These are phyloP conservation scores for Karstenula rhodostoma DNA, from an alignment of 2,329 filamentous ascomycete species.

Conservation along the genomic window DNA sequence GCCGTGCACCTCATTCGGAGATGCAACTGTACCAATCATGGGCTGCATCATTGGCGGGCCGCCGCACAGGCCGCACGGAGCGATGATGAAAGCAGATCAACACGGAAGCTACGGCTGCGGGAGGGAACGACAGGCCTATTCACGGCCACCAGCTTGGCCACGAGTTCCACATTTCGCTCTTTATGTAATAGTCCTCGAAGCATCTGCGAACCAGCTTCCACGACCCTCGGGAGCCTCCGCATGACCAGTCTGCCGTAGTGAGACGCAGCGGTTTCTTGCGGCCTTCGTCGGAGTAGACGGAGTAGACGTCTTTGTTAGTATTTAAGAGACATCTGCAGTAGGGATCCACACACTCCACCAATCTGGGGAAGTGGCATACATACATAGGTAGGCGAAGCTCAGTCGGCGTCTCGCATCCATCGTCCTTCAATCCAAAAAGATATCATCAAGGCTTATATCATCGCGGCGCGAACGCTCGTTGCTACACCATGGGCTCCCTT, in stretches of 20 bases:
- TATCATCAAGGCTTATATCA: background rate
- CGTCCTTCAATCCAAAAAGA: background rate
- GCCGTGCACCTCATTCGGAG: background rate
- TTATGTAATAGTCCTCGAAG: slow-evolving; percentile 34
- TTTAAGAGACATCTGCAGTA: background rate
- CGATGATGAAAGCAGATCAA: slow-evolving; percentile 2
- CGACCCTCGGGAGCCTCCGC: slow-evolving; percentile 20
- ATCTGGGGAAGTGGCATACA: slow-evolving; percentile 10
- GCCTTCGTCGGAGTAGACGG: slow-evolving; percentile 37
- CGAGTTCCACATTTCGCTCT: slow-evolving; percentile 11
- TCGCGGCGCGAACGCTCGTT: background rate
- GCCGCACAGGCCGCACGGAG: slow-evolving; percentile 9
- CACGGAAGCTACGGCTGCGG: slow-evolving; percentile 9
- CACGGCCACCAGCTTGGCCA: slow-evolving; percentile 8
- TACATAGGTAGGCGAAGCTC: slow-evolving; percentile 13
- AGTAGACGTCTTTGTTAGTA: slow-evolving; percentile 8
- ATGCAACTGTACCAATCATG: slow-evolving; percentile 3
- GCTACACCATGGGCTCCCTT: slow-evolving; percentile 34
- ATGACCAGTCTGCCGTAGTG: slow-evolving; percentile 34
- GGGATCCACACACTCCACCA: slow-evolving; percentile 6
- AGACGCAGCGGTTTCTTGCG: slow-evolving; percentile 41
- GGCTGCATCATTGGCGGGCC: slow-evolving; percentile 5
- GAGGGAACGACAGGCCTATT: slow-evolving; percentile 7
- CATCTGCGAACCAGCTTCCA: slow-evolving; percentile 16
- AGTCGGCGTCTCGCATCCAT: background rate